Base-by-base conservation (phyloP, 2,329 filamentous ascomycete species). In the Calonectria montana region DNA sequence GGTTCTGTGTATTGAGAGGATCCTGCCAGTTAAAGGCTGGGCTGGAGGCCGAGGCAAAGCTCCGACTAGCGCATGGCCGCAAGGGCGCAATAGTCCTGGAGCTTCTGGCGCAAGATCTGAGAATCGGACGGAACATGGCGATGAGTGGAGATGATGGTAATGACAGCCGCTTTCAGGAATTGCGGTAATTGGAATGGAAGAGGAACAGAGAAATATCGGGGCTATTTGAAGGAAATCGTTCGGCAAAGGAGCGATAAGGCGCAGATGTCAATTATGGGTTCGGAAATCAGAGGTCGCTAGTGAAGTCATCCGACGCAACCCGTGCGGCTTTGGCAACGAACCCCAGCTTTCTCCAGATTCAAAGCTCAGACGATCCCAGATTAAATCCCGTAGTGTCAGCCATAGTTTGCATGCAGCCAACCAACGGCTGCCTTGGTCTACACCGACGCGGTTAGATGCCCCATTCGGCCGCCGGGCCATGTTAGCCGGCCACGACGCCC, bases 1-100 rank as follows among this genome's bases (percentile, higher is more conserved):
- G 85, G 80, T 91, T 93, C 79, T 91, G 92, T 41, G 92, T 88
- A 29, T 89, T 89, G 70, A 99, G 87, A 23, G 97, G 96, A 81
- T 99, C 97, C 82, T 97, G 90, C 96, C 97, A 99, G 83, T 97
- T 92, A 83, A 98, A 98, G 23, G 77, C 75, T 4, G 83, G 78
- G 29, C 77, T 77, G 43, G 77, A 72, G 31, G 81, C 78, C 13
- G 84, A 84, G 50, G 84, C 83, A 74, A 83, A 85, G 73, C 80
- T 76, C 68, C 83, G 78, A 57, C 73, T 76, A 69, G 76, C 78
- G 50, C 74, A 77, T 71, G 78, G 79, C 69, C 77, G 75, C 73
- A 77, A 39, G 41, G 78, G 74, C 67, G 74, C 71, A 57, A 75
- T 71, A 48, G 68, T 77, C 73, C 80, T 76, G 45, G 75, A 74